Evolutionary conservation across 2,329 filamentous ascomycete species (phyloP).

Genomic region (Aspergillus floridensis): DNA sequence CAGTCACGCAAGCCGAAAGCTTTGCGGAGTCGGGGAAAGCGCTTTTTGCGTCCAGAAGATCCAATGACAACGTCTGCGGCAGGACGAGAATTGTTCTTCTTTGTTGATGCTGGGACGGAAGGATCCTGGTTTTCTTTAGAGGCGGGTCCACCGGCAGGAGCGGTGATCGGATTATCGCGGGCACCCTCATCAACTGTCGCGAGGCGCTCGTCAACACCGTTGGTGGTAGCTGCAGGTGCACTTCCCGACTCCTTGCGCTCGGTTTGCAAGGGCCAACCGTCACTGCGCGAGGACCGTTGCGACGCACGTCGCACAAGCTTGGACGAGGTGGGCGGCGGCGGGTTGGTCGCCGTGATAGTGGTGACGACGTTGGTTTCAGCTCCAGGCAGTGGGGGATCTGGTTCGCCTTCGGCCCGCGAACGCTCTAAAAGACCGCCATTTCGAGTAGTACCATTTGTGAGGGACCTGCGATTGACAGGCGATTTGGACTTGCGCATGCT

Average conservation of each 20-base stretch:
- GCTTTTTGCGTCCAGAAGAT: constrained; percentile 44
- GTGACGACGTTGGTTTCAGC: constrained; percentile 17
- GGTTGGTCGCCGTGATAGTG: constrained; percentile 20
- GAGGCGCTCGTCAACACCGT: constrained; percentile 5
- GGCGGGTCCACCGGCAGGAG: neutral
- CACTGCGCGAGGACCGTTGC: constrained; percentile 19
- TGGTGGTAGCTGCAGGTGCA: neutral
- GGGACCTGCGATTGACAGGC: constrained; percentile 15
- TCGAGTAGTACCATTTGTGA: constrained; percentile 33
- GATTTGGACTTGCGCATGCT: constrained; percentile 30
- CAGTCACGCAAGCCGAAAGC: constrained; percentile 41
- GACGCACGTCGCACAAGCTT: constrained; percentile 30
- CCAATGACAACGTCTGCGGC: constrained; percentile 35
- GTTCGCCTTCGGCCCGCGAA: constrained; percentile 25
- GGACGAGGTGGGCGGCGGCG: constrained; percentile 19
- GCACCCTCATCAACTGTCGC: constrained; percentile 15
- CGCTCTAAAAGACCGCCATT: constrained; percentile 7
- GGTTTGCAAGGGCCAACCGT: constrained; percentile 29
- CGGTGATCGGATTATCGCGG: constrained; percentile 7
- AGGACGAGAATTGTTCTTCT: neutral
- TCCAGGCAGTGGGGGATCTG: constrained; percentile 14
- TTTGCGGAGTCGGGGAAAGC: constrained; percentile 44
- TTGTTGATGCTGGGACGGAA: neutral
- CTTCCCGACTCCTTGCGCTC: constrained; percentile 6
- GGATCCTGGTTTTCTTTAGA: constrained; percentile 6